These are phyloP conservation scores for Lentinula aciculospora DNA, from an alignment of 768 basidiomycete genomes.

Conservation along the genomic window DNA sequence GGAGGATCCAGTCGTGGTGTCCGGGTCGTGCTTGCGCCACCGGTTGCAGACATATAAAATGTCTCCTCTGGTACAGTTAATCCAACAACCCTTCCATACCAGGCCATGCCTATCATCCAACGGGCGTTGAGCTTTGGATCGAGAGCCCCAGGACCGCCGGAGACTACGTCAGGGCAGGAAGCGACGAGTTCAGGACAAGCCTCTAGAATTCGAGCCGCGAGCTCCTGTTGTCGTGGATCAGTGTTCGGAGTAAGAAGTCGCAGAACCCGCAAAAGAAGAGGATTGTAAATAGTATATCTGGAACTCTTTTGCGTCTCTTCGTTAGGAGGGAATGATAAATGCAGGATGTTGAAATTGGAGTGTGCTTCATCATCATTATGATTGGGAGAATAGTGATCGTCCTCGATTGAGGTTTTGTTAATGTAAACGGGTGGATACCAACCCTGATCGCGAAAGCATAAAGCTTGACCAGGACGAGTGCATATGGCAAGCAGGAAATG, in stretches of 20 bases:
- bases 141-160: conserved; percentile 56
- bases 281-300: conserved; percentile 38
- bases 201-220: conserved; percentile 72
- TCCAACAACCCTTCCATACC: conserved; percentile 74
- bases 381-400: conserved; percentile 42
- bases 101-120: conserved; percentile 88
- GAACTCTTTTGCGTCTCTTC: conserved; percentile 25
- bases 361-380: conserved; percentile 19
- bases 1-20: conserved; percentile 62
- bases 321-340: neutral
- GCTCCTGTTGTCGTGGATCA: conserved; percentile 78
- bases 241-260: conserved; percentile 82
- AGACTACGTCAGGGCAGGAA: conserved; percentile 39
- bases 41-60: conserved; percentile 31
- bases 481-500: conserved; percentile 86
- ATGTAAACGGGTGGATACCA: conserved; percentile 76
- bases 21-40: conserved; percentile 6
- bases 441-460: conserved; percentile 85
- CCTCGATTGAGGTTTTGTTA: conserved; percentile 49
- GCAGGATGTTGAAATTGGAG: neutral
- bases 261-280: conserved; percentile 73
- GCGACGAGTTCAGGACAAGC: conserved; percentile 85
- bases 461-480: conserved; percentile 72
- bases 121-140: conserved; percentile 85
- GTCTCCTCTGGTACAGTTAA: conserved; percentile 62